Evolutionary conservation across 1,284 basidiomycete species (phyloP), one percentile per base, ranked within the genome.

Genomic region (Trichosporon ovoides): DNA sequence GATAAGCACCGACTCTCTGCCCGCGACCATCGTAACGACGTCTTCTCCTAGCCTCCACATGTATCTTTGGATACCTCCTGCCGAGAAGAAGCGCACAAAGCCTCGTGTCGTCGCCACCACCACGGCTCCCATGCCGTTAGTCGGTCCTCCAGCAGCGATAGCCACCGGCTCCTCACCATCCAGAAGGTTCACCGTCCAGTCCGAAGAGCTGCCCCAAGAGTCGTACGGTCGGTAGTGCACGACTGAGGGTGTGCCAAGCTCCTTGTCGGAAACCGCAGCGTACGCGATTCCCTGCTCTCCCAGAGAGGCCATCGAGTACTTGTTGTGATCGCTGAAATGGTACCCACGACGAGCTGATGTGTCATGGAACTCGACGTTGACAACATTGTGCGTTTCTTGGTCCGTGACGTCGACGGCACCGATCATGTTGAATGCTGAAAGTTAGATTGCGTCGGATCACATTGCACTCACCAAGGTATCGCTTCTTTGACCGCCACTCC

Each of bases 291-390:
- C 90, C 62, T 88, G 84, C 77, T 94, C 88, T 85, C 92, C 94
- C 14, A 98, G 81, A 56, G 88, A 86, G 1, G 88, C 95, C 55
- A 95, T 79, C 51, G 87, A 80, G 75, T 88, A 95, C 72, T 88
- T 89, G 72, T 84, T 84, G 66, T 86, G 83, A 75, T 98, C 94
- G 5, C 86, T 88, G 78, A 98, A 96, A 71, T 94, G 89, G 71
- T 88, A 90, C 33, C 88, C 87, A 63, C 87, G 85, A 40, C 90
- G 83, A 16, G 85, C 80, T 7, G 87, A 86, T 43, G 85, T 84
- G 77, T 99, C 94, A 75, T 95, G 92, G 68, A 98, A 98, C 66
- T 96, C 91, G 64, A 98, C 87, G 62, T 89, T 92, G 66, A 98
- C 82, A 53, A 97, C 87, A 62, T 98, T 85, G 72, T 97, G 91